Evolutionary conservation across 495 filamentous ascomycete genomes (phyloP).

Genomic region (Trichoderma virens): DNA sequence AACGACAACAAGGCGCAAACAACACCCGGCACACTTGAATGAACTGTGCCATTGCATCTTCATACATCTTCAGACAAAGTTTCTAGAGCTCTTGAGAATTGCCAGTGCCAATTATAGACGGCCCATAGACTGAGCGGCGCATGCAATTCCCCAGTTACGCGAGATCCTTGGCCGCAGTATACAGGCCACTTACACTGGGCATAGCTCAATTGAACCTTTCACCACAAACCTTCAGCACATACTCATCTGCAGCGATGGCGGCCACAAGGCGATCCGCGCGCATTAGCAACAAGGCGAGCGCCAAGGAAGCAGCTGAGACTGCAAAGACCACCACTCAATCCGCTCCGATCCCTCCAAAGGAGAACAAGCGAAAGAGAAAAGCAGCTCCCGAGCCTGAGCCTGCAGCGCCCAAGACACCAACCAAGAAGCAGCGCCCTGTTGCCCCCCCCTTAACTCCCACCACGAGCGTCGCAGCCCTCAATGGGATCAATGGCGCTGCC

Average conservation of each 20-base stretch:
- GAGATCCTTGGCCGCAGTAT: not conserved
- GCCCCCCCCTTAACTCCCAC: slow-evolving; percentile 32
- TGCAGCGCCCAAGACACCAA: slow-evolving; percentile 27
- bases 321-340: not conserved
- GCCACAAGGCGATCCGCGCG: slow-evolving; percentile 1
- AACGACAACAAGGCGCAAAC: not conserved
- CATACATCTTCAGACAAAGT: not conserved
- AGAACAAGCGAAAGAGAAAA: slow-evolving; percentile 24
- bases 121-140: not conserved
- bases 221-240: not conserved
- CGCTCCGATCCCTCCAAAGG: slow-evolving; percentile 9
- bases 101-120: not conserved
- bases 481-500: slow-evolving; percentile 19
- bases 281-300: not conserved
- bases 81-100: not conserved
- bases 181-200: not conserved
- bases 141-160: not conserved
- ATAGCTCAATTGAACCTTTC: too few species aligned
- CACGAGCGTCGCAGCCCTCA: slow-evolving; percentile 25
- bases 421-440: slow-evolving; percentile 21
- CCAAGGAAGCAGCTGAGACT: not conserved
- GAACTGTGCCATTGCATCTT: not conserved
- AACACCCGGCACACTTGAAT: not conserved
- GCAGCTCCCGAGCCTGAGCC: slow-evolving; percentile 10
- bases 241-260: not conserved